Percentiles rank a stretch among this genome's conserved stretches.
These are phyloP conservation scores for Sporopachydermia quercuum DNA, from an alignment of 805 yeast species.

Conservation along the genomic window DNA sequence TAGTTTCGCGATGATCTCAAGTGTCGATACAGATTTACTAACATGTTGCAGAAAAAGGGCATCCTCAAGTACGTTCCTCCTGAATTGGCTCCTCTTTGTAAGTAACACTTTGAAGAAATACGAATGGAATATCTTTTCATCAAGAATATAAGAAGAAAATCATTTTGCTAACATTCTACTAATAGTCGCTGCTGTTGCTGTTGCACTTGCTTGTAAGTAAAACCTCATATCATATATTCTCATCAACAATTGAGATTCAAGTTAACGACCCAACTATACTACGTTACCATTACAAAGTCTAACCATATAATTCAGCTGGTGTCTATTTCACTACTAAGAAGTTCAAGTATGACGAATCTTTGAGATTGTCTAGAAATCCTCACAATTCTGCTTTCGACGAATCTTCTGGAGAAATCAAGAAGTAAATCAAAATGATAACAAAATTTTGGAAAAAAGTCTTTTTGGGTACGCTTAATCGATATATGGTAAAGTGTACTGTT, in stretches of 20 bases:
- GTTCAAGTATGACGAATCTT: conserved; percentile 29
- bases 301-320: conserved; percentile 21
- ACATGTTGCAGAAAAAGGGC: neutral
- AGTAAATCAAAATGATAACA: too few species aligned
- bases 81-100: neutral
- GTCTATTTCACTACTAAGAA: conserved; percentile 37
- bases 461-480: too few species aligned
- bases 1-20: too few species aligned
- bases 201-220: neutral
- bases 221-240: too few species aligned
- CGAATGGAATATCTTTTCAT: neutral
- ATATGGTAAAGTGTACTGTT: too few species aligned
- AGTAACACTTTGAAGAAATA: neutral
- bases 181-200: neutral
- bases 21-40: neutral
- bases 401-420: too few species aligned
- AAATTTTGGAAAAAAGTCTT: too few species aligned
- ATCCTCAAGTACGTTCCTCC: neutral
- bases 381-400: neutral
- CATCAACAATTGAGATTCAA: too few species aligned
- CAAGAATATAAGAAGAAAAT: too few species aligned
- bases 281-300: neutral
- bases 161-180: too few species aligned
- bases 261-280: too few species aligned
- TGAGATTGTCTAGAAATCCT: conserved; percentile 22